Evolutionary conservation across 2,329 filamentous ascomycete genomes (phyloP).

Genomic region (Volutella citrinella): DNA sequence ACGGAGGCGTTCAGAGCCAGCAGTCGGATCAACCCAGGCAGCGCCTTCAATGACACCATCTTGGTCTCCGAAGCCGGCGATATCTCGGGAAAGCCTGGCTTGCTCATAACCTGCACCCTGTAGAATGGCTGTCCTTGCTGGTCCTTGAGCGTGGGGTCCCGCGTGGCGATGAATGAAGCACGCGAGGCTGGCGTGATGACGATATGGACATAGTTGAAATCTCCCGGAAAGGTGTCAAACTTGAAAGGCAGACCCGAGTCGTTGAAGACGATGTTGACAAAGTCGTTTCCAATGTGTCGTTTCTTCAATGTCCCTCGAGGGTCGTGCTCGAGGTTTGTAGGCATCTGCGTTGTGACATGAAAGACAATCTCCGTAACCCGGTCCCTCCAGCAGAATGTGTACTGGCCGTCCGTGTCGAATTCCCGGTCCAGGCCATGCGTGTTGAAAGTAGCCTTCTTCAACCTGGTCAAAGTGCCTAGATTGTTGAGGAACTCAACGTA

Average conservation of each 20-base stretch:
- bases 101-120: constrained; percentile 84
- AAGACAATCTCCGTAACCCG: constrained; percentile 93
- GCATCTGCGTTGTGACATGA: constrained; percentile 97
- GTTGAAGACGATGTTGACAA: constrained; percentile 97
- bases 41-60: constrained; percentile 76
- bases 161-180: constrained; percentile 68
- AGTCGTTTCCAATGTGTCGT: constrained; percentile 93
- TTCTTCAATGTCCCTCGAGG: constrained; percentile 82
- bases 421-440: constrained; percentile 84
- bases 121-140: constrained; percentile 65
- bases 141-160: constrained; percentile 37
- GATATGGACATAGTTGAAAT: constrained; percentile 97
- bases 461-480: constrained; percentile 75
- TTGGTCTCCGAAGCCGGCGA: constrained; percentile 88
- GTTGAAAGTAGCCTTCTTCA: constrained; percentile 85
- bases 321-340: constrained; percentile 75
- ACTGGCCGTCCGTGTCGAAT: constrained; percentile 77
- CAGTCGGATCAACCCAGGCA: constrained; percentile 83
- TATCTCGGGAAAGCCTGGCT: constrained; percentile 85
- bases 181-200: constrained; percentile 87
- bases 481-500: constrained; percentile 83
- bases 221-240: constrained; percentile 88
- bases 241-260: constrained; percentile 86
- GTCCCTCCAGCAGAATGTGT: constrained; percentile 92
- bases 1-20: constrained; percentile 91